Conservation (phyloP, 2,329 filamentous ascomycete species). For the Diatrype stigma region DNA sequence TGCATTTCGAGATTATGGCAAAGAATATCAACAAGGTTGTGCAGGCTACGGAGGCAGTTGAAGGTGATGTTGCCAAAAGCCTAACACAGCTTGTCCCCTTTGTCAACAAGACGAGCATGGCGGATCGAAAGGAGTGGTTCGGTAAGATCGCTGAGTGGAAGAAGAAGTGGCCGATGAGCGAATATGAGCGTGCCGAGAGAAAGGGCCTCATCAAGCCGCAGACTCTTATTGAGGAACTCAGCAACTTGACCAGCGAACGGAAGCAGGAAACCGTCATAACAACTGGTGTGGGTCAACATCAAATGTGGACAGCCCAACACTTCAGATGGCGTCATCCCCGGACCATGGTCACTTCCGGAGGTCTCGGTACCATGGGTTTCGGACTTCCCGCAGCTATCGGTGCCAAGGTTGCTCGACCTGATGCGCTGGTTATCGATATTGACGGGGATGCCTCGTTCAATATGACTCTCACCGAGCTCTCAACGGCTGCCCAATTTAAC, state of each 20-base stretch:
- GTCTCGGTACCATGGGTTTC: conserved; percentile 93
- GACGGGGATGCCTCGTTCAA: conserved; percentile 98
- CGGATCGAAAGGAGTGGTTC: conserved; percentile 80
- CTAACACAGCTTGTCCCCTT: conserved; percentile 70
- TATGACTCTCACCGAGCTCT: conserved; percentile 96
- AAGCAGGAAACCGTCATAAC: conserved; percentile 85
- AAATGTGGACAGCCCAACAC: conserved; percentile 96
- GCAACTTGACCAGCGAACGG: conserved; percentile 71
- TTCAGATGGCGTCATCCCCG: conserved; percentile 91
- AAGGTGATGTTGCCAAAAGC: conserved; percentile 85
- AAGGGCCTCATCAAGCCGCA: conserved; percentile 90
- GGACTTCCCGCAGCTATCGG: conserved; percentile 93
- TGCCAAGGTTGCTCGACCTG: conserved; percentile 78
- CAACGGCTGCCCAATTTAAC: conserved; percentile 90
- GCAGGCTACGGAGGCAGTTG: conserved; percentile 90
- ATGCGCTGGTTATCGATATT: conserved; percentile 88
- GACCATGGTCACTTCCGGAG: conserved; percentile 94
- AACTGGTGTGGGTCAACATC: conserved; percentile 94
- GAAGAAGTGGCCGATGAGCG: conserved; percentile 75
- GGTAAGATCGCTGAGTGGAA: conserved; percentile 89
- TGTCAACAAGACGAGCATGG: conserved; percentile 57
- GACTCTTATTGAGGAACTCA: conserved; percentile 84
- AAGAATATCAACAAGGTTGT: conserved; percentile 99
- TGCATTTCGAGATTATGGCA: conserved; percentile 97
- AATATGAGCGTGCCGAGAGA: conserved; percentile 74